phyloP scores from a whole-genome alignment of 805 yeast species.

The Ogataea thermomethanolica region DNA sequence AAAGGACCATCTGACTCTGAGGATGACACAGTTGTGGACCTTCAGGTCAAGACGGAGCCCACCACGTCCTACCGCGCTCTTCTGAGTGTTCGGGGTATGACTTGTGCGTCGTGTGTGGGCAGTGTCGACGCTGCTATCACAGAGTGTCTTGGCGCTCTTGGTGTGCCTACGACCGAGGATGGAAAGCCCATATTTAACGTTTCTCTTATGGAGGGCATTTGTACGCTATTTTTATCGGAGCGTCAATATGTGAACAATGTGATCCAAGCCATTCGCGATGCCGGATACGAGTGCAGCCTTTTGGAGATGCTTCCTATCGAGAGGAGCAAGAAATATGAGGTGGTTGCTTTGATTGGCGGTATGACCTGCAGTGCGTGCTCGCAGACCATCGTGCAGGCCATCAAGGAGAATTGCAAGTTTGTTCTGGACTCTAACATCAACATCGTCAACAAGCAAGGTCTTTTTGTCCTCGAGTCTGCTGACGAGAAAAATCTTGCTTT shows the following conservation, averaged over 20 bases:
- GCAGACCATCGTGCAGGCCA: slow-evolving; percentile 49
- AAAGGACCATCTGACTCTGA: slow-evolving; percentile 12
- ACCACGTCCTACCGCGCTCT: slow-evolving; percentile 44
- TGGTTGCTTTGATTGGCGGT: slow-evolving; percentile 65
- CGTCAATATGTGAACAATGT: slow-evolving; percentile 49
- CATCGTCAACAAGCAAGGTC: slow-evolving; percentile 58
- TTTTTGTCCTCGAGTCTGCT: slow-evolving; percentile 51
- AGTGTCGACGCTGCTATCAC: slow-evolving; percentile 44
- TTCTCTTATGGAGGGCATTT: slow-evolving; percentile 45
- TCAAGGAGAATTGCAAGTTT: slow-evolving; percentile 43
- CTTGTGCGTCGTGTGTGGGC: slow-evolving; percentile 55
- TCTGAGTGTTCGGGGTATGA: slow-evolving; percentile 61
- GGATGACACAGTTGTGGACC: slow-evolving; percentile 26
- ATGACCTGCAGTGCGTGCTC: slow-evolving; percentile 73
- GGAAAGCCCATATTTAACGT: slow-evolving; percentile 23
- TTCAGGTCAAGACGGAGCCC: slow-evolving; percentile 20
- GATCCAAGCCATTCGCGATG: slow-evolving; percentile 43
- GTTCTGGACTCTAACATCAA: slow-evolving; percentile 53
- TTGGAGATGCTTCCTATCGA: slow-evolving; percentile 59
- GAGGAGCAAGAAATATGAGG: slow-evolving; percentile 44
- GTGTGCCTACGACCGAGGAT: slow-evolving; percentile 14
- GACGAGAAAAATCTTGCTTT: slow-evolving; percentile 34
- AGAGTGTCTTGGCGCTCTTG: slow-evolving; percentile 21
- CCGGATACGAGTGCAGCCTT: slow-evolving; percentile 48
- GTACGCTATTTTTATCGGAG: slow-evolving; percentile 50